A percentile compares a stretch with the other conserved stretches of the same genome.
Evolutionary conservation across 495 filamentous ascomycete genomes (phyloP).

Genomic region (Peziza echinospora): DNA sequence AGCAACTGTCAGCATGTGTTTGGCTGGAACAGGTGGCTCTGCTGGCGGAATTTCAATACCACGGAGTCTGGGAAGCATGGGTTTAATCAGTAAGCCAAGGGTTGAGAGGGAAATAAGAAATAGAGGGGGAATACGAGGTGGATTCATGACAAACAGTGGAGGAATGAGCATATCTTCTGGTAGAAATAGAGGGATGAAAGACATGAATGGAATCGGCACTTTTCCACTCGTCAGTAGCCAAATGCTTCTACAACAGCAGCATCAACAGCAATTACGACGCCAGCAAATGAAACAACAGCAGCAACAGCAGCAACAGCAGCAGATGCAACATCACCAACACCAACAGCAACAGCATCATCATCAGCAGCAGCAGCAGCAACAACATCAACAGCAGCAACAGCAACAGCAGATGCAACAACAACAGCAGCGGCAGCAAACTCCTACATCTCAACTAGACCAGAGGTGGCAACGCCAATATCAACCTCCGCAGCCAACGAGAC

Average conservation of each 20-base stretch:
- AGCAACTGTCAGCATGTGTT: constrained; percentile 69
- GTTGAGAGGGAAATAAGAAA: not conserved
- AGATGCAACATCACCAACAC: constrained; percentile 9
- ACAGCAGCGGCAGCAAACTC: too few relatives aligned
- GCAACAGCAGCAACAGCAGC: constrained; percentile 8
- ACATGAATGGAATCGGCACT: not conserved
- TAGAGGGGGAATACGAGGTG: not conserved
- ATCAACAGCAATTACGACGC: constrained; percentile 15
- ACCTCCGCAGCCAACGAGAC: constrained; percentile 9
- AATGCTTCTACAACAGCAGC: constrained; percentile 10
- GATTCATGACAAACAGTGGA: not conserved
- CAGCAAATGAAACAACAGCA: constrained; percentile 9
- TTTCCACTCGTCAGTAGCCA: not conserved
- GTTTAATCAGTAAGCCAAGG: not conserved
- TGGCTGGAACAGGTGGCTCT: constrained; percentile 12
- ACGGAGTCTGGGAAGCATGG: not conserved
- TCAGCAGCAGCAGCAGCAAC: constrained; percentile 8
- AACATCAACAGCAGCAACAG: constrained; percentile 6
- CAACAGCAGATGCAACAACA: constrained; percentile 9
- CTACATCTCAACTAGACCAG: too few relatives aligned
- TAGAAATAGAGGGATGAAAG: not conserved
- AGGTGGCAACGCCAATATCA: constrained; percentile 8
- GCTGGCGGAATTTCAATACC: not conserved
- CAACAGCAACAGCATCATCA: constrained; percentile 23
- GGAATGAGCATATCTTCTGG: not conserved